These are phyloP conservation scores for Ascoidea asiatica DNA, from an alignment of 805 yeast genomes.

Conservation along the genomic window DNA sequence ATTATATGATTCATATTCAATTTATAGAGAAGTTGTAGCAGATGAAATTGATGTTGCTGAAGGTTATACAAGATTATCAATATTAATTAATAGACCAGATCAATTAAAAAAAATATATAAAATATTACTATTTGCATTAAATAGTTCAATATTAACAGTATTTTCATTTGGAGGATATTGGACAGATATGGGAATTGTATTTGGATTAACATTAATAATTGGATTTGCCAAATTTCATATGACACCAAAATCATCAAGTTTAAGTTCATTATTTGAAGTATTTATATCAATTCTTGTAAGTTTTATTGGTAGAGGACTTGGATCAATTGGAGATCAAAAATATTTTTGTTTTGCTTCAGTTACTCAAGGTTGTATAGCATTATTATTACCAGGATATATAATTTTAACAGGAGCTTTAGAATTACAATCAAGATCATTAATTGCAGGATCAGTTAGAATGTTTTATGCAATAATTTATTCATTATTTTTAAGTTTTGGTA, in stretches of 20 bases:
- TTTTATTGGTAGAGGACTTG: constrained; percentile 79
- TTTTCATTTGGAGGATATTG: constrained; percentile 79
- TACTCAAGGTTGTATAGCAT: constrained; percentile 80
- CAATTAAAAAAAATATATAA: constrained; percentile 67
- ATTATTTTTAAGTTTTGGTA: constrained; percentile 82
- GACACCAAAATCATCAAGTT: constrained; percentile 70
- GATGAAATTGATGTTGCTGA: constrained; percentile 82
- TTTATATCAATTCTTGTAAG: constrained; percentile 78
- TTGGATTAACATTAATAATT: constrained; percentile 68
- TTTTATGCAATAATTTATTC: constrained; percentile 93
- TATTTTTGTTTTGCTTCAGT: constrained; percentile 79
- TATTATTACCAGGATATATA: constrained; percentile 89
- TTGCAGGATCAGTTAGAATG: constrained; percentile 94
- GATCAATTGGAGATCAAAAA: constrained; percentile 54
- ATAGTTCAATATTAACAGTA: constrained; percentile 71
- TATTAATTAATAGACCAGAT: constrained; percentile 44
- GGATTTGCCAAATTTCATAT: constrained; percentile 73
- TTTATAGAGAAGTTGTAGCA: constrained; percentile 83
- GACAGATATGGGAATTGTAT: constrained; percentile 76
- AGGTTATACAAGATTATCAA: constrained; percentile 61
- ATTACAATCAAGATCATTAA: constrained; percentile 76
- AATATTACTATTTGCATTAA: constrained; percentile 66
- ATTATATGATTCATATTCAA: constrained; percentile 65
- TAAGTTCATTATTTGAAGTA: constrained; percentile 89
- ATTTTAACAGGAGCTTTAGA: constrained; percentile 88